These are phyloP conservation scores for Torulaspora delbrueckii DNA, from an alignment of 805 yeast species.

Conservation along the genomic window DNA sequence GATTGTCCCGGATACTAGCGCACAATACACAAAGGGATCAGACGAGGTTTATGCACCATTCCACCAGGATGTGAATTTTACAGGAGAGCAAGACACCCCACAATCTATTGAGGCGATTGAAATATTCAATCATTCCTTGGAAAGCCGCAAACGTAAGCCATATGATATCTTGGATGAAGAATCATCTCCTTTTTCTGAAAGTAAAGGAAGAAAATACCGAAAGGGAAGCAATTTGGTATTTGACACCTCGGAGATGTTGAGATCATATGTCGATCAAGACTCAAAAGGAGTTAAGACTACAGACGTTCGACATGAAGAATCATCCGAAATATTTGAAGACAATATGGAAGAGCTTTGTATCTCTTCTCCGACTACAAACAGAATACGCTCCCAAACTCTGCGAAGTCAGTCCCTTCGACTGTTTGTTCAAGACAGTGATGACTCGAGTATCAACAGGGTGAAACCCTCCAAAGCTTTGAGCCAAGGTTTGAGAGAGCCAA, in stretches of 20 bases:
- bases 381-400: background rate
- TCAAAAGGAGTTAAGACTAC: background rate
- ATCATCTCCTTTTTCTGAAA: conserved; percentile 5
- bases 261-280: background rate
- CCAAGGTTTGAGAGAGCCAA: background rate
- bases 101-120: background rate
- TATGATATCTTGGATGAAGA: conserved; percentile 19
- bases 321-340: background rate
- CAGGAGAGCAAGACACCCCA: conserved; percentile 1
- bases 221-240: background rate
- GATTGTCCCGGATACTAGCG: conserved; percentile 1
- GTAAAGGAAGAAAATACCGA: background rate
- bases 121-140: background rate
- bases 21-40: conserved; percentile 9
- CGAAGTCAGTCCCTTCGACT: background rate
- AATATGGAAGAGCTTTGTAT: conserved; percentile 10
- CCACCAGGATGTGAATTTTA: conserved; percentile 19
- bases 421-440: conserved; percentile 3
- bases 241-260: background rate
- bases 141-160: conserved; percentile 10
- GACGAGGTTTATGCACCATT: conserved; percentile 24
- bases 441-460: background rate
- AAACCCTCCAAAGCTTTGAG: background rate
- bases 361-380: conserved; percentile 14
- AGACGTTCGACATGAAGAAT: background rate